phyloP scores from a whole-genome alignment of 371 early-diverging fungal genomes.

The Actinomucor elegans region DNA sequence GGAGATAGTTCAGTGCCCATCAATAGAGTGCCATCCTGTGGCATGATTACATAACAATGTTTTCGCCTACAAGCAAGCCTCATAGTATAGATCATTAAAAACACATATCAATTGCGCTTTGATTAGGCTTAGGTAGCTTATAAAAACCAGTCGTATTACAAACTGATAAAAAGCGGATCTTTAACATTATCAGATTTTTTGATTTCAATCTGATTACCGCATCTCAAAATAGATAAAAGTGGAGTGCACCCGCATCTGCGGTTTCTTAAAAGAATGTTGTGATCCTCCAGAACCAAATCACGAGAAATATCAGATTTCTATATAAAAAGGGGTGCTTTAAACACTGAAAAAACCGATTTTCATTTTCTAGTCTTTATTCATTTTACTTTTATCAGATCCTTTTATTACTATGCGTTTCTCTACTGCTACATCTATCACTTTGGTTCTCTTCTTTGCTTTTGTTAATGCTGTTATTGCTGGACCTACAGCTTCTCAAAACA shows the following conservation, averaged over 20 bases:
- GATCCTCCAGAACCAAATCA: neutral
- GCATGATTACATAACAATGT: too few species aligned
- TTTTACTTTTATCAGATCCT: neutral
- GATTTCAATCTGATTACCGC: conserved; percentile 6
- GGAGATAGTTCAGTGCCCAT: too few species aligned
- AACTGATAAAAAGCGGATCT: conserved; percentile 6
- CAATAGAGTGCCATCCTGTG: too few species aligned
- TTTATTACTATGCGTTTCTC: conserved; percentile 5
- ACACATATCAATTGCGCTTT: neutral
- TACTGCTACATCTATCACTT: neutral
- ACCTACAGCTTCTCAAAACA: neutral
- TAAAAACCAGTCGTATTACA: neutral
- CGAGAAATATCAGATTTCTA: neutral
- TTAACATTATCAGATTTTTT: conserved; percentile 3
- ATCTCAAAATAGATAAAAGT: neutral
- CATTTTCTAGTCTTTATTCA: neutral
- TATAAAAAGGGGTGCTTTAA: neutral
- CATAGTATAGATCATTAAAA: neutral
- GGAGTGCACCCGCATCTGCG: conserved; percentile 10
- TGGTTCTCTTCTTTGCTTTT: neutral
- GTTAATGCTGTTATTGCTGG: neutral
- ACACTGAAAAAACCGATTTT: neutral
- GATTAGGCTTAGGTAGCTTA: too few species aligned
- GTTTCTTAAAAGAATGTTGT: neutral
- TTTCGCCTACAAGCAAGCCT: too few species aligned